Conservation (phyloP, 495 filamentous ascomycete genomes). For the Trichoderma virens region DNA sequence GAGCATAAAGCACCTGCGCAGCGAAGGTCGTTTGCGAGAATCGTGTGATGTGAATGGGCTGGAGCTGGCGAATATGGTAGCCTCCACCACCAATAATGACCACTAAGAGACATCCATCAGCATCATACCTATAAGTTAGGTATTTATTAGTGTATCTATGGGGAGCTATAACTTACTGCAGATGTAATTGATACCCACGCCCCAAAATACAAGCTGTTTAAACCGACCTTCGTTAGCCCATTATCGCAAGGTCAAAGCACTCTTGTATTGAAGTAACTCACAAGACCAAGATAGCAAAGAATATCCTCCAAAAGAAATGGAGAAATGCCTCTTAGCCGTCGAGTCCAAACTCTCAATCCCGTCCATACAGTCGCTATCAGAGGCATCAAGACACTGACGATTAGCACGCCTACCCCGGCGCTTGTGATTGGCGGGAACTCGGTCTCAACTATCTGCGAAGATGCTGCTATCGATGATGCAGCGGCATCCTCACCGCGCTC, state of each 20-base stretch:
- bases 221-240: not conserved
- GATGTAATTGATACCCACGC: not conserved
- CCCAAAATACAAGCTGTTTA: not conserved
- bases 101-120: not conserved
- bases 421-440: not conserved
- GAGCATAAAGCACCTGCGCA: slow-evolving; percentile 7
- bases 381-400: not conserved
- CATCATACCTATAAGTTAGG: not conserved
- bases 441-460: not conserved
- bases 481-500: not conserved
- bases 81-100: slow-evolving; percentile 9
- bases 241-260: not conserved
- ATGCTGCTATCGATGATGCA: not conserved
- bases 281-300: slow-evolving; percentile 2
- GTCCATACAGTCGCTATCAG: not conserved
- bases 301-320: not conserved
- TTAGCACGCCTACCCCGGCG: not conserved
- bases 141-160: not conserved
- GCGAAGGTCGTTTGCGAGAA: slow-evolving; percentile 10
- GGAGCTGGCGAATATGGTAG: slow-evolving; percentile 8
- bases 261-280: not conserved
- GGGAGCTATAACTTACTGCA: not conserved
- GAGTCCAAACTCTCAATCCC: not conserved
- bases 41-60: slow-evolving; percentile 2
- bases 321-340: not conserved